phyloP scores from a whole-genome alignment of 2,329 filamentous ascomycete genomes.

The Passalora sequoiae region DNA sequence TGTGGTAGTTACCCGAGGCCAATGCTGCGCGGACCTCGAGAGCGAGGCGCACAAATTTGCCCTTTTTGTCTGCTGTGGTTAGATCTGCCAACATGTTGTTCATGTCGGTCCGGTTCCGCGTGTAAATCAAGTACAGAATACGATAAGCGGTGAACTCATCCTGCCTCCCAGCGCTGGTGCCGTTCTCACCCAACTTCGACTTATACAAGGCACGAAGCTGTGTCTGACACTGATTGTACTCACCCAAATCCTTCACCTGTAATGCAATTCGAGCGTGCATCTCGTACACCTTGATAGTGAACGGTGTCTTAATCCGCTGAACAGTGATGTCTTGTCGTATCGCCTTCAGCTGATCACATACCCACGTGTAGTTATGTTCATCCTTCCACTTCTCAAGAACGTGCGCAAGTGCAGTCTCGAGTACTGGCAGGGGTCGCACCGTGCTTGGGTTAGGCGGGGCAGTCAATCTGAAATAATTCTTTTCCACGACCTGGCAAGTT shows the following conservation, averaged over 20 bases:
- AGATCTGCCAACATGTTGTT: conserved; percentile 98
- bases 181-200: conserved; percentile 76
- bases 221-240: conserved; percentile 99
- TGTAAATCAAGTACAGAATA: conserved; percentile 99
- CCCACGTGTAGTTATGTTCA: conserved; percentile 92
- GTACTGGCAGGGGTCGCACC: conserved; percentile 75
- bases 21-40: conserved; percentile 84
- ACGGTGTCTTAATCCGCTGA: conserved; percentile 92
- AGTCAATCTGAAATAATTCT: conserved; percentile 90
- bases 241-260: conserved; percentile 98
- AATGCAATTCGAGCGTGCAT: conserved; percentile 95
- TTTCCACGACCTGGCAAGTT: conserved; percentile 77
- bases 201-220: conserved; percentile 89
- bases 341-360: conserved; percentile 99
- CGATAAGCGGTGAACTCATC: conserved; percentile 98
- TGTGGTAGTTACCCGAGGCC: conserved; percentile 93
- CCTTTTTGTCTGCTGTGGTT: conserved; percentile 92
- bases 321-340: conserved; percentile 96
- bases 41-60: conserved; percentile 80
- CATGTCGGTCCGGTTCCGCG: conserved; percentile 94
- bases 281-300: conserved; percentile 94
- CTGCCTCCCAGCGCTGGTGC: conserved; percentile 64
- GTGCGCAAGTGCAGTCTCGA: conserved; percentile 79
- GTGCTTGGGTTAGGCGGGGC: conserved; percentile 80
- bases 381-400: conserved; percentile 92